These are phyloP conservation scores for Cornus controversa DNA, from an alignment of 148 eudicot species.

Conservation along the genomic window DNA sequence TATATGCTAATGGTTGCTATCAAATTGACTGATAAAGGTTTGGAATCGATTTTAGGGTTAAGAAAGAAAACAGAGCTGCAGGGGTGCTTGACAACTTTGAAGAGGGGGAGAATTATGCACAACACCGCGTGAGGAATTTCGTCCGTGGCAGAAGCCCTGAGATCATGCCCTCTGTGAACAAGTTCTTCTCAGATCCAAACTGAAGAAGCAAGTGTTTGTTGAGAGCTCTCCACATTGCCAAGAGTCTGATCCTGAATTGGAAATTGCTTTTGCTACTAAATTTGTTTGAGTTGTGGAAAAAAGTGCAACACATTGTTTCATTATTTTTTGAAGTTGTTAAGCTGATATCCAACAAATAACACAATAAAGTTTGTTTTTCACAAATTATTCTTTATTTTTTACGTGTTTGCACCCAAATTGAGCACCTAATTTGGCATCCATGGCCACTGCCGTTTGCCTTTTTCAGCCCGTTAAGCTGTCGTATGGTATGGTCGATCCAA, in stretches of 20 bases:
- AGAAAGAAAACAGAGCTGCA: slow-evolving; percentile 39
- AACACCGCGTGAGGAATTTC: not conserved
- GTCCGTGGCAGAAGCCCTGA: not conserved
- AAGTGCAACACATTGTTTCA: not conserved
- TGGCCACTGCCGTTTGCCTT: too few relatives aligned
- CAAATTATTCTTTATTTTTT: too few relatives aligned
- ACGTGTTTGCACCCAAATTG: too few relatives aligned
- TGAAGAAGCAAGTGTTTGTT: not conserved
- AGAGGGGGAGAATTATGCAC: slow-evolving; percentile 44
- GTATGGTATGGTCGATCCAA: too few relatives aligned
- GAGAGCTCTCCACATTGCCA: not conserved
- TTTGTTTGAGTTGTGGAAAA: not conserved
- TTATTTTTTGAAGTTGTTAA: not conserved
- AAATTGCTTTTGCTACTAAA: not conserved
- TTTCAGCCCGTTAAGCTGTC: too few relatives aligned
- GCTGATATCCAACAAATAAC: too few relatives aligned
- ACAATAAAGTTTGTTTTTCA: too few relatives aligned
- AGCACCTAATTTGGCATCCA: too few relatives aligned
- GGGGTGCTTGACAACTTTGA: slow-evolving; percentile 41
- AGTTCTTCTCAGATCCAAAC: slow-evolving; percentile 16
- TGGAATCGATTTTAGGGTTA: slow-evolving; percentile 25
- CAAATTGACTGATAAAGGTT: not conserved
- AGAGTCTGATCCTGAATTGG: not conserved
- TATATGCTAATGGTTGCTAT: not conserved
- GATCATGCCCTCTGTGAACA: slow-evolving; percentile 1